phyloP scores from a whole-genome alignment of 352 stramenopile species.

The Phytophthora uliginosa region DNA sequence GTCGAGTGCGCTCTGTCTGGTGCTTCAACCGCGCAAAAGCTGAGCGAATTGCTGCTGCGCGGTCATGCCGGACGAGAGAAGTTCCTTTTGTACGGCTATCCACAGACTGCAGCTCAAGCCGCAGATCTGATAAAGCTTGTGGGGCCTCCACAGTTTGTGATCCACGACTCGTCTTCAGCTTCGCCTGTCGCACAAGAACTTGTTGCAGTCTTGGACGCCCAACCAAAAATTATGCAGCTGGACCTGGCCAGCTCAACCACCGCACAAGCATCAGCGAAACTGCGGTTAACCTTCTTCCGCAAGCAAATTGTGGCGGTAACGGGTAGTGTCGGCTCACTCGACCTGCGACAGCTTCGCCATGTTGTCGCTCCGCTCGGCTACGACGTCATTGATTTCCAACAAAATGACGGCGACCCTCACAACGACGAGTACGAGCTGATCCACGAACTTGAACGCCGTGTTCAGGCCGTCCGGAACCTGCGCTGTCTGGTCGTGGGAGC shows the following conservation, averaged over 20 bases:
- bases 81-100: constrained; percentile 48
- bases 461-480: constrained; percentile 33
- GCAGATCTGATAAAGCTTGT: constrained; percentile 28
- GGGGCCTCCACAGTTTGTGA: constrained; percentile 29
- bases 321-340: constrained; percentile 30
- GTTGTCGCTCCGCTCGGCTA: constrained; percentile 29
- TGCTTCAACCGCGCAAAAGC: constrained; percentile 8
- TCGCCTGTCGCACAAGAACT: constrained; percentile 17
- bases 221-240: constrained; percentile 37
- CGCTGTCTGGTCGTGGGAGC: constrained; percentile 51
- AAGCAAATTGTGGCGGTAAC: constrained; percentile 47
- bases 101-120: constrained; percentile 24
- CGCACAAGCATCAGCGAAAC: constrained; percentile 10
- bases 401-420: not conserved
- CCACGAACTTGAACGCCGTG: constrained; percentile 22
- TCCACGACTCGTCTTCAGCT: constrained; percentile 25
- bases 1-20: constrained; percentile 19
- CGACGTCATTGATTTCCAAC: constrained; percentile 36
- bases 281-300: constrained; percentile 39
- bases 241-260: constrained; percentile 25
- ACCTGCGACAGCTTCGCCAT: constrained; percentile 26
- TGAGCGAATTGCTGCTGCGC: constrained; percentile 36
- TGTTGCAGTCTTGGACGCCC: constrained; percentile 30
- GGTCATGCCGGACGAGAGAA: constrained; percentile 31
- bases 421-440: constrained; percentile 7